Percentiles rank a stretch among this genome's conserved stretches.
These are phyloP conservation scores for Selaginella moellendorffii DNA, from an alignment of 75 land plant genomes.

Conservation along the genomic window DNA sequence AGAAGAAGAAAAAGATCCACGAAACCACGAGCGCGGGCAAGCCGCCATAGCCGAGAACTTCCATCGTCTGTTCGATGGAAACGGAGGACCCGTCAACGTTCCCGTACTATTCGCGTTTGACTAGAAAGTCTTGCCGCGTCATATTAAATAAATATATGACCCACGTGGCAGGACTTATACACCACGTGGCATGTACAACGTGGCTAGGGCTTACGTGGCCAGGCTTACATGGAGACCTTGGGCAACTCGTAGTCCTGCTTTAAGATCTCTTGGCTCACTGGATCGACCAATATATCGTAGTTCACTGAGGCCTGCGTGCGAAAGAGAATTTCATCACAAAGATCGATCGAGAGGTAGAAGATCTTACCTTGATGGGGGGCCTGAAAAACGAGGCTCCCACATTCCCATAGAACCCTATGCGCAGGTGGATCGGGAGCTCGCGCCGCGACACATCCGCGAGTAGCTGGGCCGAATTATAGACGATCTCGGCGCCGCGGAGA, in stretches of 20 bases:
- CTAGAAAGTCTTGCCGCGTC: no score
- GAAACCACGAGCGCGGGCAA: no score
- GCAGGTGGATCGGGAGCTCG: conserved; percentile 16
- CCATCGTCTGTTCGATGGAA: no score
- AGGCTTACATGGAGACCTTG: no score
- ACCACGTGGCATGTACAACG: no score
- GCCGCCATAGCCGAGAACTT: no score
- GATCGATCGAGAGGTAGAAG: not conserved
- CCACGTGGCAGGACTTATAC: no score
- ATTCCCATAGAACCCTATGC: conserved; percentile 16
- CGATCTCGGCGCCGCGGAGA: conserved; percentile 11
- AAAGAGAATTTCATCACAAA: not conserved
- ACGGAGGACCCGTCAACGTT: no score
- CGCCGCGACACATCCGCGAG: conserved; percentile 13
- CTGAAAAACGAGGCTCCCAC: conserved; percentile 11
- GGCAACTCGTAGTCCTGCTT: conserved; percentile 24
- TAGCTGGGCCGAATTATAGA: conserved; percentile 13
- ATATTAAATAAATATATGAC: no score
- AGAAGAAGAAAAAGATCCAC: no score
- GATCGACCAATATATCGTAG: conserved; percentile 22
- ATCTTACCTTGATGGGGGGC: conserved; percentile 22
- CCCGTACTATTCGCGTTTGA: no score
- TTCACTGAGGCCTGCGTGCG: conserved; percentile 19
- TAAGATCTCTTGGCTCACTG: conserved; percentile 14
- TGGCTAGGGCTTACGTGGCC: no score